Evolutionary conservation across 2,329 filamentous ascomycete genomes (phyloP).

Genomic region (Aspergillus sp.): DNA sequence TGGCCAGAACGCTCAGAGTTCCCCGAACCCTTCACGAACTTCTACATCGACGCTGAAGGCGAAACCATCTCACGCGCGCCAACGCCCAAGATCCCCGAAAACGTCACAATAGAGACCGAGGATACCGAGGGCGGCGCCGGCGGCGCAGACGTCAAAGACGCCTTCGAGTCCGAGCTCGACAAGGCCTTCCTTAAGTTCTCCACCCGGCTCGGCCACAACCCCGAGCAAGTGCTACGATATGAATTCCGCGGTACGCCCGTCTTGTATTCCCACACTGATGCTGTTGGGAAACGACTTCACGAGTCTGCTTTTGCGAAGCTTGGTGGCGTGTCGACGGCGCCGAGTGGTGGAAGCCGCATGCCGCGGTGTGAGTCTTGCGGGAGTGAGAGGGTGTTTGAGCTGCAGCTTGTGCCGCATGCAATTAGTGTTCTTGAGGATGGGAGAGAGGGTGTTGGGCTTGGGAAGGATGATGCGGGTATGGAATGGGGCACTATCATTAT

Average conservation of each 20-base stretch:
- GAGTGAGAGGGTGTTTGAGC: conserved; percentile 75
- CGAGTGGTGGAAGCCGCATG: conserved; percentile 48
- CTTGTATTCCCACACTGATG: conserved; percentile 76
- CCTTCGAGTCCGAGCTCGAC: conserved; percentile 74
- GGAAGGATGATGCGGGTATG: conserved; percentile 72
- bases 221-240: conserved; percentile 78
- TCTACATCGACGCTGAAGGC: conserved; percentile 87
- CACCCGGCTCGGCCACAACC: conserved; percentile 74
- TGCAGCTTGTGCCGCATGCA: conserved; percentile 87
- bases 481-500: conserved; percentile 95
- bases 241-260: conserved; percentile 72
- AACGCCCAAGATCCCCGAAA: conserved; percentile 49
- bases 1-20: conserved; percentile 71
- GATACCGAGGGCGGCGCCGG: conserved; percentile 36
- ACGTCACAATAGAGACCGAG: conserved; percentile 45
- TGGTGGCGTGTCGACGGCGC: conserved; percentile 18
- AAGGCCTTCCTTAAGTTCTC: conserved; percentile 78
- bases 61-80: conserved; percentile 70
- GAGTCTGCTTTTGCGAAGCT: conserved; percentile 18
- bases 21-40: conserved; percentile 70
- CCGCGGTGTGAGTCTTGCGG: conserved; percentile 78
- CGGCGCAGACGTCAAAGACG: conserved; percentile 59
- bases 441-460: conserved; percentile 60
- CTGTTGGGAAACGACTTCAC: conserved; percentile 65
- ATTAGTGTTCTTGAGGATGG: conserved; percentile 83